phyloP scores from a whole-genome alignment of 2,329 filamentous ascomycete genomes.

The Teratosphaeria destructans region DNA sequence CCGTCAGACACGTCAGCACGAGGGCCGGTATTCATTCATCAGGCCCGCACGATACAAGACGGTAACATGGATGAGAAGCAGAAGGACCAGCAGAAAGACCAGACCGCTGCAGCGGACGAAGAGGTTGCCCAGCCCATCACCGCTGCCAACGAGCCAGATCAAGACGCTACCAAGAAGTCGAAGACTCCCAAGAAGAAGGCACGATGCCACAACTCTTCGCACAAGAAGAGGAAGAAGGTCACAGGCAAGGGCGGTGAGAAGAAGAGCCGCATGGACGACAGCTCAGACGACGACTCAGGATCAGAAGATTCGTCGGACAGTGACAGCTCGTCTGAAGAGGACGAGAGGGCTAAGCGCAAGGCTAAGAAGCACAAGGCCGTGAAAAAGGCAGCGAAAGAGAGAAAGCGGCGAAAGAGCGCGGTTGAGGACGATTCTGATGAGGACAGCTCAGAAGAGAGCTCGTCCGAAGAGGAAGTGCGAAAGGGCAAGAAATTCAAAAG shows the following conservation, averaged over 20 bases:
- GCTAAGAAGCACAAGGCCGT: slow-evolving; percentile 1
- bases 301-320: not conserved
- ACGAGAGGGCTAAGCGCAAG: slow-evolving; percentile 1
- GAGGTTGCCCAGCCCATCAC: slow-evolving; percentile 7
- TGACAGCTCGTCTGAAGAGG: slow-evolving; percentile 2
- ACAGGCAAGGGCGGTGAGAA: slow-evolving; percentile 3
- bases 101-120: slow-evolving; percentile 8
- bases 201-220: slow-evolving; percentile 1
- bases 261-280: slow-evolving; percentile 4
- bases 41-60: slow-evolving; percentile 9
- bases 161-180: slow-evolving; percentile 8
- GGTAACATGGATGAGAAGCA: slow-evolving; percentile 18
- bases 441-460: slow-evolving; percentile 12
- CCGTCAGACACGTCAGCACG: slow-evolving; percentile 15
- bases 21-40: slow-evolving; percentile 6
- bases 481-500: slow-evolving; percentile 14
- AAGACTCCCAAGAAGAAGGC: slow-evolving; percentile 12
- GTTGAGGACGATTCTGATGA: slow-evolving; percentile 1
- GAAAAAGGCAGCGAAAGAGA: slow-evolving; percentile 1
- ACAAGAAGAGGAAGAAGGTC: slow-evolving; percentile 4
- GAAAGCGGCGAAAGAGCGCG: slow-evolving; percentile 1
- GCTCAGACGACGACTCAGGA: slow-evolving; percentile 1
- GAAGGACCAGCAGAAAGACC: slow-evolving; percentile 10
- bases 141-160: slow-evolving; percentile 1
- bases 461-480: slow-evolving; percentile 13